Evolutionary conservation across 306 rosid genomes (phyloP).

Genomic region (Hippophae tibetana): DNA sequence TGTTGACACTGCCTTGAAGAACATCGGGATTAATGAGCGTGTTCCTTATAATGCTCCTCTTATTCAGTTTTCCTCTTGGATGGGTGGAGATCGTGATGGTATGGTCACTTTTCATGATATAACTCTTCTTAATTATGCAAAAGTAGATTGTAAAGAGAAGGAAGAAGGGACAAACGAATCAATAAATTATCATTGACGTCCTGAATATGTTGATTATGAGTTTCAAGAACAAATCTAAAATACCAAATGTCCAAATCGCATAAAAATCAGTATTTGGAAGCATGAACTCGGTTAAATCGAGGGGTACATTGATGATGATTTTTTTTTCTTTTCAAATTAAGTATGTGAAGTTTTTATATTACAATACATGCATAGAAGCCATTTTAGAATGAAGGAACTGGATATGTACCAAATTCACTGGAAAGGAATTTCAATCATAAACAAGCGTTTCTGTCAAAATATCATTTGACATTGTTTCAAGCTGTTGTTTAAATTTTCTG

Average conservation of each 20-base stretch:
- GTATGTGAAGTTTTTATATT: not conserved
- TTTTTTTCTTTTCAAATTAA: not conserved
- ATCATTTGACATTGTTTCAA: not conserved
- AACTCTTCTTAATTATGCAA: not conserved
- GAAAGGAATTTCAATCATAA: not conserved
- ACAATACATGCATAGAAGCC: not conserved
- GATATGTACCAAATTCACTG: not conserved
- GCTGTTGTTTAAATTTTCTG: not conserved
- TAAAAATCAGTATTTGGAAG: too few relatives aligned
- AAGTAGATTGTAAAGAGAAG: not conserved
- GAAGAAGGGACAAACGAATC: not conserved
- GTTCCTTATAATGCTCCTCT: constrained; percentile 95
- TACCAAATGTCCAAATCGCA: too few relatives aligned
- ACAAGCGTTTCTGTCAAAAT: not conserved
- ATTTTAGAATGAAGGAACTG: not conserved
- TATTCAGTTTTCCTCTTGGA: constrained; percentile 98
- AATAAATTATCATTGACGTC: not conserved
- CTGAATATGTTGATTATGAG: not conserved
- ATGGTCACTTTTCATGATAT: constrained; percentile 15
- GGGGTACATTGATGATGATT: too few relatives aligned
- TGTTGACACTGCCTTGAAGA: constrained; percentile 90
- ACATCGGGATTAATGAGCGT: constrained; percentile 80
- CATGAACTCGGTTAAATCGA: too few relatives aligned
- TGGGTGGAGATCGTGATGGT: constrained; percentile 99
- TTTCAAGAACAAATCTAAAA: too few relatives aligned